Percentiles rank a stretch among this genome's conserved stretches.
phyloP scores from a whole-genome alignment of 352 stramenopile species.

The Aphanomyces astaci region DNA sequence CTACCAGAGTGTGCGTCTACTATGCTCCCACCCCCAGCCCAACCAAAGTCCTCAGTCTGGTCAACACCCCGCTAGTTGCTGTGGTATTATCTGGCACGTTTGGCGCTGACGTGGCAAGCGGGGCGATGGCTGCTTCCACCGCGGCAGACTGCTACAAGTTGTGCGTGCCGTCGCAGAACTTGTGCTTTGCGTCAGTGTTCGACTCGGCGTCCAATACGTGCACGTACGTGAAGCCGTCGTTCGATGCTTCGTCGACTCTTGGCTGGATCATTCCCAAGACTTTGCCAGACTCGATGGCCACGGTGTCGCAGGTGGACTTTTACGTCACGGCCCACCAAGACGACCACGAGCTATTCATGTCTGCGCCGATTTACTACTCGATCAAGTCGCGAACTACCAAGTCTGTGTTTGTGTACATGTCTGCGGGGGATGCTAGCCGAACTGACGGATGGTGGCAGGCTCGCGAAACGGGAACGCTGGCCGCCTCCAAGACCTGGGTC shows the following conservation, averaged over 20 bases:
- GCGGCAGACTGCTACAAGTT: conserved; percentile 8
- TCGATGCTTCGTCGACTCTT: not conserved
- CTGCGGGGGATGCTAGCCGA: not conserved
- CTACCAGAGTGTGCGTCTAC: not conserved
- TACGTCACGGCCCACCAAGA: conserved; percentile 18
- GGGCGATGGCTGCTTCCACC: not conserved
- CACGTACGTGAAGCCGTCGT: not conserved
- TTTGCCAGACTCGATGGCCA: not conserved
- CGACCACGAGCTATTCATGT: conserved; percentile 20
- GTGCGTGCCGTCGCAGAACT: not conserved
- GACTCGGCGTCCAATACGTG: not conserved
- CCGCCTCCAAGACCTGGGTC: conserved; percentile 9
- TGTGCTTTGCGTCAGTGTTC: conserved; percentile 7
- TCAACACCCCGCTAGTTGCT: not conserved
- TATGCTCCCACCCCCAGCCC: not conserved
- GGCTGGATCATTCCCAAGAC: not conserved
- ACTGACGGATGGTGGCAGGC: conserved; percentile 18
- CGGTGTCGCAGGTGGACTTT: not conserved
- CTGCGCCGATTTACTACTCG: not conserved
- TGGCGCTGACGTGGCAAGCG: not conserved
- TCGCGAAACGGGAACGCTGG: conserved; percentile 14
- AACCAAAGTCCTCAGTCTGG: not conserved
- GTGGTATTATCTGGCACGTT: not conserved
- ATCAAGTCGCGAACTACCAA: not conserved
- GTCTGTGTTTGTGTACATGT: conserved; percentile 4